These are phyloP conservation scores for Mortierella claussenii DNA, from an alignment of 192 early-diverging fungal species.

Conservation along the genomic window DNA sequence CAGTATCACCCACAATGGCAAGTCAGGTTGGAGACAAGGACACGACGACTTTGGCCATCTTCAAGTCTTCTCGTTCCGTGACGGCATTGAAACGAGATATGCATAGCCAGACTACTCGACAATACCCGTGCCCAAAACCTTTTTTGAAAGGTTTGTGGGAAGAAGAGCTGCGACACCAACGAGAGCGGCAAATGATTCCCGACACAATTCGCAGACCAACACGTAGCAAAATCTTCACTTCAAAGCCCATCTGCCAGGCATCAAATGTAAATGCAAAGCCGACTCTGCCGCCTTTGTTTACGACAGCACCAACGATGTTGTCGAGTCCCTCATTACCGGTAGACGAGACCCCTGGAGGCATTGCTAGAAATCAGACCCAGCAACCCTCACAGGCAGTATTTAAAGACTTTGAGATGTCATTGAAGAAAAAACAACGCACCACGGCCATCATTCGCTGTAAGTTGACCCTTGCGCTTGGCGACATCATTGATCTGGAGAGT, in stretches of 20 bases:
- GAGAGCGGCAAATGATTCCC: conserved; percentile 42
- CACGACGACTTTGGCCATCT: too few relatives aligned
- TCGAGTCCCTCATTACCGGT: background rate
- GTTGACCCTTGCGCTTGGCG: too few relatives aligned
- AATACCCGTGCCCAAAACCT: conserved; percentile 17
- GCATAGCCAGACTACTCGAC: conserved; percentile 11
- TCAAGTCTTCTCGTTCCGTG: too few relatives aligned
- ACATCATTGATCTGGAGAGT: too few relatives aligned
- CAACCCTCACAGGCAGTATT: background rate
- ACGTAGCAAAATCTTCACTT: conserved; percentile 32
- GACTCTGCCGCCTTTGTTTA: background rate
- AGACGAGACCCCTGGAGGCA: too few relatives aligned
- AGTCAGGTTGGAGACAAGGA: too few relatives aligned
- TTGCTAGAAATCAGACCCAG: too few relatives aligned
- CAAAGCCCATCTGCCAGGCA: conserved; percentile 37
- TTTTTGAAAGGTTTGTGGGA: conserved; percentile 44
- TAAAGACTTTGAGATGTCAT: conserved; percentile 12
- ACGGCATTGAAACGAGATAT: too few relatives aligned
- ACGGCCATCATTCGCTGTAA: conserved; percentile 47
- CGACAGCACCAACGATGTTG: background rate
- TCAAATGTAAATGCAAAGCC: conserved; percentile 2
- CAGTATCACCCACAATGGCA: too few relatives aligned
- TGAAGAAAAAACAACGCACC: conserved; percentile 45
- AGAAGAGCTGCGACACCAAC: conserved; percentile 25
- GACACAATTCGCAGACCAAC: conserved; percentile 36